phyloP scores from a whole-genome alignment of 257 asterid species.

The Osmanthus fragrans region DNA sequence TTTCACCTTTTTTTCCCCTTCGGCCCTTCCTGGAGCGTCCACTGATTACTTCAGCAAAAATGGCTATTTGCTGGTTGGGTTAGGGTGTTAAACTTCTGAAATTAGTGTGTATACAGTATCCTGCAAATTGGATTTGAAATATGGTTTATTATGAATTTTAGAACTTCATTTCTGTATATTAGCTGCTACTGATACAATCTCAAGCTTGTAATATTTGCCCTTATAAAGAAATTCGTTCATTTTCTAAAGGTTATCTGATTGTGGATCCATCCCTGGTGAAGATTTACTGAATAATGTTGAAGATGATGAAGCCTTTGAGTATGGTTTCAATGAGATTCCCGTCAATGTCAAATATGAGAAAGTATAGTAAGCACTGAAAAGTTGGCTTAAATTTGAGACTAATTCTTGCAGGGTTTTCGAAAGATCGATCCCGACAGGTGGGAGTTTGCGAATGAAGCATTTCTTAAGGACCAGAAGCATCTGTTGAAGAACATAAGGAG shows the following conservation, averaged over 20 bases:
- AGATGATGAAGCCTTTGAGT: slow-evolving; percentile 41
- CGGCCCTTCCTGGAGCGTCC: not conserved
- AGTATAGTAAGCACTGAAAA: slow-evolving; percentile 19
- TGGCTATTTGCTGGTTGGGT: too few relatives aligned
- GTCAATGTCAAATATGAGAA: slow-evolving; percentile 3
- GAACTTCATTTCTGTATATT: not conserved
- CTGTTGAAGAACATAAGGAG: slow-evolving; percentile 61
- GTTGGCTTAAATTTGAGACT: slow-evolving; percentile 23
- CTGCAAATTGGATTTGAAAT: too few relatives aligned
- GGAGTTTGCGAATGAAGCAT: slow-evolving; percentile 86
- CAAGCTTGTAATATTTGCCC: slow-evolving; percentile 15
- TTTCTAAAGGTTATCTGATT: slow-evolving; percentile 43
- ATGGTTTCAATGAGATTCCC: slow-evolving; percentile 15
- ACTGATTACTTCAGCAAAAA: not conserved
- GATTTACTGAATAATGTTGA: slow-evolving; percentile 36
- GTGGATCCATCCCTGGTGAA: slow-evolving; percentile 32
- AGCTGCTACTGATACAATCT: not conserved
- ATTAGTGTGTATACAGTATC: too few relatives aligned
- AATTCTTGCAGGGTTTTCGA: slow-evolving; percentile 79
- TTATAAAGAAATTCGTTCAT: slow-evolving; percentile 36
- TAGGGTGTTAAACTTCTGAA: too few relatives aligned
- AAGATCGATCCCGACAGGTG: slow-evolving; percentile 86
- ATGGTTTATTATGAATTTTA: not conserved
- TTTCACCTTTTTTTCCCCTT: not conserved
- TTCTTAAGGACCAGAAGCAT: slow-evolving; percentile 59